Base-by-base conservation (phyloP, 176 grass and related monocot genomes). In the Juncus inflexus region DNA sequence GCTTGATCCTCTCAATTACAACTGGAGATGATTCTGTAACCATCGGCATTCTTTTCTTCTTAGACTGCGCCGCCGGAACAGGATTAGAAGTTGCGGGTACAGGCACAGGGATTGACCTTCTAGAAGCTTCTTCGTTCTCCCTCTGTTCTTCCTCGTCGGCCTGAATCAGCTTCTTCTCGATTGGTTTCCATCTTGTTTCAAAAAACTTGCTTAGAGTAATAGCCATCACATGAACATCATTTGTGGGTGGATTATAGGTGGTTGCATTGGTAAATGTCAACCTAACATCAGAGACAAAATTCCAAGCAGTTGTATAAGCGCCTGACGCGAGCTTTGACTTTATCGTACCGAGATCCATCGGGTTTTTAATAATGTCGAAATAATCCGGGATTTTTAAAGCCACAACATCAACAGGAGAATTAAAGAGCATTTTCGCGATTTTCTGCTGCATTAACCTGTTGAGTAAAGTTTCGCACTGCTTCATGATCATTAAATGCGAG, bases 381-480 rank as follows among this genome's bases (percentile, higher is more conserved):
- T 99, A 99, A 82, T 99, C 95, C 12, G 95, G 95, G 74, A 99
- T 94, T 5, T 99, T 86, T 9, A 90, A 80, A 74, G 82, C 89
- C 35, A 78, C 80, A 6, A 58, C 78, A 38, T 99, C 95, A n/a
- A 99, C 89, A 2, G 95, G 95, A 8, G 9, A 11, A 64, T 81
- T 90, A 55, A 99, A 99, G 62, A 99, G 79, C 63, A 86, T 82
- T 9, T 47, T 47, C 51, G 85, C 77, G 64, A 36, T 72, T 60
- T 89, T 91, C 10, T 99, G 95, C 36, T 77, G 61, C 95, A 99
- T 99, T n/a, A 94, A 55, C 35, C 83, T 87, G 83, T 94, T 99
- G 16, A 99, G 79, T 67, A 99, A 75, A 50, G 72, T 35, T 2
- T 94, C 95, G 1, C 95, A 94, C 72, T 87, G 80, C 73, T 90